phyloP scores from a whole-genome alignment of 1,139 yeast genomes.

The Sugiyamaella grinbergsii region DNA sequence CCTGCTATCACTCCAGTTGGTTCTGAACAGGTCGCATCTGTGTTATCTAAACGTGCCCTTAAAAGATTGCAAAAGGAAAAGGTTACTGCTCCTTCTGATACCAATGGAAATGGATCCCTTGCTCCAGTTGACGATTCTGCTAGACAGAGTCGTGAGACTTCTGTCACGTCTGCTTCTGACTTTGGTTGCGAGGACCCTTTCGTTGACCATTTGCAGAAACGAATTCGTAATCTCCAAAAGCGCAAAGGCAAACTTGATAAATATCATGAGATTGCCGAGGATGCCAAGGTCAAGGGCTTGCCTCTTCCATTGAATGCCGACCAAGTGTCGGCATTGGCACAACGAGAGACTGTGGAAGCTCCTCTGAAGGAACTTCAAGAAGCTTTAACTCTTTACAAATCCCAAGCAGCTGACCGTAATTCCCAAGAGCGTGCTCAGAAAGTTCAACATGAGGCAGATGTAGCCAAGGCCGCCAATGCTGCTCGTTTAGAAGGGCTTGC shows the following conservation, averaged over 20 bases:
- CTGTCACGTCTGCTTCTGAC: conserved; percentile 17
- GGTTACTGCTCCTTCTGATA: conserved; percentile 3
- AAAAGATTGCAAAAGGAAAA: conserved; percentile 28
- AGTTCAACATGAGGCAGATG: conserved; percentile 25
- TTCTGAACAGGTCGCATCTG: background rate
- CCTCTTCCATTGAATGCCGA: conserved; percentile 40
- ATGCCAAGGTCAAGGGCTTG: conserved; percentile 25
- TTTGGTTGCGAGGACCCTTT: conserved; percentile 32
- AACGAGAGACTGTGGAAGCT: conserved; percentile 42
- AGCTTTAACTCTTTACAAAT: conserved; percentile 34
- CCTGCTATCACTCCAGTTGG: background rate
- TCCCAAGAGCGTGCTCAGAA: conserved; percentile 24
- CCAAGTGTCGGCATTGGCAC: conserved; percentile 41
- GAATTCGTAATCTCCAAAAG: conserved; percentile 44
- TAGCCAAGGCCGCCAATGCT: conserved; percentile 21
- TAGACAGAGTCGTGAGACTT: conserved; percentile 19
- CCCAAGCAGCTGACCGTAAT: conserved; percentile 26
- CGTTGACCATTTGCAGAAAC: conserved; percentile 39
- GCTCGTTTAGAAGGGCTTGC: conserved; percentile 32
- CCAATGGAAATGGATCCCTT: conserved; percentile 9
- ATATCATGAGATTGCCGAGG: conserved; percentile 39
- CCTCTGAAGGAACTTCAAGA: conserved; percentile 44
- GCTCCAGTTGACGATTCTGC: conserved; percentile 12
- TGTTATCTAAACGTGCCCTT: conserved; percentile 30
- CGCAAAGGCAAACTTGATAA: conserved; percentile 43